Base-by-base conservation (phyloP, 306 rosid genomes). In the Calophaca sinica region DNA sequence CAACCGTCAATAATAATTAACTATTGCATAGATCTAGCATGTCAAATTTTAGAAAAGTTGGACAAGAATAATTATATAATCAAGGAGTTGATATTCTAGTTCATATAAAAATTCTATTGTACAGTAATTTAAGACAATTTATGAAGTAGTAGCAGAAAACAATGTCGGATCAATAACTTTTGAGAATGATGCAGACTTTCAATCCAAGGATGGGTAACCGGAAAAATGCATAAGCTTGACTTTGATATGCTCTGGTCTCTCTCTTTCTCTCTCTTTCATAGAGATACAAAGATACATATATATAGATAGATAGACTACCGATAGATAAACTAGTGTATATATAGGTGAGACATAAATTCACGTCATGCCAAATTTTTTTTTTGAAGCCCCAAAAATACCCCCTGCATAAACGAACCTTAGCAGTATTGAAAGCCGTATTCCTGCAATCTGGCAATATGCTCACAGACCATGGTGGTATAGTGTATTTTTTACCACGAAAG, bases 401-500 rank as follows among this genome's bases (percentile, higher is more conserved):
- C 49, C 74, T 29, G 59, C 70, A 49, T 68, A 62, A 81, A 78
- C 76, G 82, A 85, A 94, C 97, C 98, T 91, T 88, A 62, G 98
- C 98, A 66, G 98, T 89, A 78, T 91, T 94, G 86, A 87, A 94
- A 80, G 54, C 91, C 3, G 84, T 76, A 61, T 83, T 89, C 85
- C 67, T 83, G 89, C 98, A 94, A 85, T 94, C 98, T 52, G 97
- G 98, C 81, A 94, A 85, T 74, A 94, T 82, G 73, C 97, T 94
- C 75, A 94, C 98, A 0, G 98, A 94, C 98, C 98, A 91, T 35
- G 98, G 93, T 69, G 98, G 98, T 79, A 94, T 39, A 31, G 72
- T 82, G 83, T 94, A 94, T 67, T 68, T 88, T 82, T 80, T 79
- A 71, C 94, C 96, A n/a, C n/a, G 89, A 77, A 94, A 91, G 41